Conservation (phyloP, 768 basidiomycete genomes). For the Inosperma sp. region DNA sequence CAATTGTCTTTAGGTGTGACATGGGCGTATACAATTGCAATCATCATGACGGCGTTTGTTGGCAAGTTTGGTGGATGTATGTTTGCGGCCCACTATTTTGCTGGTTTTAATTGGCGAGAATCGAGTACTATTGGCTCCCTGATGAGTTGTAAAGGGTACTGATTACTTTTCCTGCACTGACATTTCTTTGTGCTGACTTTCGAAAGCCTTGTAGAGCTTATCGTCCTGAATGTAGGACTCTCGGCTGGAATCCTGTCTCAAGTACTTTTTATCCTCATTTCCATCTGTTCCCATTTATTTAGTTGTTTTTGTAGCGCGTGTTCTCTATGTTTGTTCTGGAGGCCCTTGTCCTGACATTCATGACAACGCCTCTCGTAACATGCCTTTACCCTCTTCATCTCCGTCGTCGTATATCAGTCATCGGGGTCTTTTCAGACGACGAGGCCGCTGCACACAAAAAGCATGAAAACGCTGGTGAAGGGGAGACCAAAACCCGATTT, state of each 20-base stretch:
- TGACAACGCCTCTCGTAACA: constrained; percentile 76
- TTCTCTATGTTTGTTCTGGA: constrained; percentile 96
- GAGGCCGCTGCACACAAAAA: constrained; percentile 24
- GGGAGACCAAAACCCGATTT: constrained; percentile 53
- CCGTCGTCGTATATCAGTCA: constrained; percentile 45
- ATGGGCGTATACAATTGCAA: constrained; percentile 86
- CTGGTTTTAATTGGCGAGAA: constrained; percentile 79
- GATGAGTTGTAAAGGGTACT: constrained; percentile 93
- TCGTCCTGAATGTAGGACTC: constrained; percentile 93
- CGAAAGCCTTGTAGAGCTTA: constrained; percentile 27
- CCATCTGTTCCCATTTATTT: background rate
- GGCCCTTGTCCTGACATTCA: constrained; percentile 75
- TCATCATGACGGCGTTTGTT: constrained; percentile 69
- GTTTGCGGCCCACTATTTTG: constrained; percentile 57
- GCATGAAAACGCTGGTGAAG: constrained; percentile 11
- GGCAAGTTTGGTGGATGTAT: constrained; percentile 91
- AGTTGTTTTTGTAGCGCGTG: constrained; percentile 44
- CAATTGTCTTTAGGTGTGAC: constrained; percentile 48
- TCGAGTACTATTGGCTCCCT: constrained; percentile 79
- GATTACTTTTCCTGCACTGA: background rate
- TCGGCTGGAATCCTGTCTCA: constrained; percentile 70
- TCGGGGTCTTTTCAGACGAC: constrained; percentile 42
- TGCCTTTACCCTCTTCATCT: constrained; percentile 61
- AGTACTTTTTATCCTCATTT: constrained; percentile 25
- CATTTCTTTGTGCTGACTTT: background rate